Base-by-base conservation (phyloP, 208 protist genomes). In the Phytomonas serpens region DNA sequence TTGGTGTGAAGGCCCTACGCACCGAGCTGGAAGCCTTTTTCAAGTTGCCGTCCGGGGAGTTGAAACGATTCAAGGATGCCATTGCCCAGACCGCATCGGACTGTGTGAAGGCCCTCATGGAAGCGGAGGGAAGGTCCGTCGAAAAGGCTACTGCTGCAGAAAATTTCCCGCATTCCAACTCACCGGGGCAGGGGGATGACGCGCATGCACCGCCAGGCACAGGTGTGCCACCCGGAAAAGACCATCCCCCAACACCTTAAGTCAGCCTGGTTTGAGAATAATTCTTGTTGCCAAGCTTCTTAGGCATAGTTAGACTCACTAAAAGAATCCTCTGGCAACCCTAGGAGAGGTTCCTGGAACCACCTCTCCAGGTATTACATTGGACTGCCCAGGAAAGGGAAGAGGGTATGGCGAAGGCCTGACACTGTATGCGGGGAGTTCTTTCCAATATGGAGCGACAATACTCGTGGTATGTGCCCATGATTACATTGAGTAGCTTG, bases 1-100 rank as follows among this genome's bases (percentile, higher is more conserved):
- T 95, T 23, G 83, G 87, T 42, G 82, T 84, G 13, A 92, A 90
- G 79, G 72, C 76, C 63, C 77, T 95, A 57, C 87, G 89, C 27
- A 75, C 73, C 2, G 79, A 83, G 67, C 63, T 95, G 4, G 81
- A 95, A 76, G 31, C 32, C 9, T 74, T 73, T 62, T 89, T 95
- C 73, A 37, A 68, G 37, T 64, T 91, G 2, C 30, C 61, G 4
- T 74, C 69, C 13, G 82, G 83, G 5, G 82, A 71, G 31, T 77
- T 95, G 30, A 79, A 86, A 57, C n/a, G 66, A 29, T 71, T 70
- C 51, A 90, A 91, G 75, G 77, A 82, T 27, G 51, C 81, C 67
- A 92, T 95, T 40, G 82, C 83, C 51, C 73, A 80, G 47, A 79
- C 89, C 19, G 89, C 87, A 61, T 82, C 81, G 2, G 84, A 91